Evolutionary conservation across 2,329 filamentous ascomycete species (phyloP).

Genomic region (Aurifilum marmelostoma): DNA sequence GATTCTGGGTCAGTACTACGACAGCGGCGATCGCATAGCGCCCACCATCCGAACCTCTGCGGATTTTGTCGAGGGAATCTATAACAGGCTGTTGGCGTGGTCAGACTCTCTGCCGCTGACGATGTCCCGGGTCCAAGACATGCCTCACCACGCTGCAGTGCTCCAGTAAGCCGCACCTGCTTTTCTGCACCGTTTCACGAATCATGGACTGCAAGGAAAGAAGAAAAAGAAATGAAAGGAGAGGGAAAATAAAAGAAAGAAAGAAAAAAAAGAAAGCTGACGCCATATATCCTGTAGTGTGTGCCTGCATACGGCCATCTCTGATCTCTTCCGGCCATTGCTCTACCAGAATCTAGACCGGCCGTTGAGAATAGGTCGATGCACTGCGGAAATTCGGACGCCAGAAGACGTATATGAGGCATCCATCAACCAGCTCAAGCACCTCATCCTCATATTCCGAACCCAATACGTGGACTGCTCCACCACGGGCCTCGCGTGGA

Average conservation of each 20-base stretch:
- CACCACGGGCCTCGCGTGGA: constrained; percentile 33
- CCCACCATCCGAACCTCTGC: constrained; percentile 22
- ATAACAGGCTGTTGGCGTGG: constrained; percentile 32
- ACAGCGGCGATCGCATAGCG: constrained; percentile 24
- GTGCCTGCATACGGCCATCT: constrained; percentile 27
- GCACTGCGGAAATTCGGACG: constrained; percentile 8
- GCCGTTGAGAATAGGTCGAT: constrained; percentile 1
- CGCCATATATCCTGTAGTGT: constrained; percentile 16
- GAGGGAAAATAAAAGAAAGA: no score
- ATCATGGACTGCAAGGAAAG: no score
- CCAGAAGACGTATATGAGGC: constrained; percentile 25
- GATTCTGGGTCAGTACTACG: constrained; percentile 24
- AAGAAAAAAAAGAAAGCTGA: not conserved
- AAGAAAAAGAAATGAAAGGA: no score
- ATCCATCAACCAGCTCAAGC: constrained; percentile 31
- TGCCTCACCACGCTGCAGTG: constrained; percentile 21
- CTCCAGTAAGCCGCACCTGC: constrained; percentile 27
- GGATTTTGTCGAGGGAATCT: constrained; percentile 28
- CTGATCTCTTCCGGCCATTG: constrained; percentile 31
- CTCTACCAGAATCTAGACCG: not conserved
- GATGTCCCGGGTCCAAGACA: constrained; percentile 19
- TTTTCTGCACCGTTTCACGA: not conserved
- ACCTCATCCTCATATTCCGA: constrained; percentile 29
- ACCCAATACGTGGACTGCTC: constrained; percentile 19
- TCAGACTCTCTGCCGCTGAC: constrained; percentile 25